phyloP scores from a whole-genome alignment of 202 grass and related monocot genomes.

The Zizania palustris region DNA sequence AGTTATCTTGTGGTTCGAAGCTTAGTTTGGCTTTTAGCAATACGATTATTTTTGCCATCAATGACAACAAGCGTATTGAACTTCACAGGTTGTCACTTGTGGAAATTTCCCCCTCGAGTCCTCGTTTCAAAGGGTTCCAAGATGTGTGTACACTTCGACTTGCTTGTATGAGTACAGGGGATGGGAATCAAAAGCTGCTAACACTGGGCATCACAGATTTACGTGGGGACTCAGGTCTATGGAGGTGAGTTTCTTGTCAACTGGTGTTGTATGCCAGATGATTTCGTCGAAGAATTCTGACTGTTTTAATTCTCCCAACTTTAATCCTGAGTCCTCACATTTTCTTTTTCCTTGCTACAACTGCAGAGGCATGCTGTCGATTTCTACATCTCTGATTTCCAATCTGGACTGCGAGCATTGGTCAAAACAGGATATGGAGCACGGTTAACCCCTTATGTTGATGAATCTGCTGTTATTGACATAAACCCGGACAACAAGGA shows the following conservation, averaged over 20 bases:
- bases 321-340: constrained; percentile 24
- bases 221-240: constrained; percentile 67
- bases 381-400: constrained; percentile 92
- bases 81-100: constrained; percentile 75
- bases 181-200: constrained; percentile 62
- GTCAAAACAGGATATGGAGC: constrained; percentile 66
- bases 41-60: neutral
- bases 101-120: constrained; percentile 77
- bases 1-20: constrained; percentile 6
- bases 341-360: constrained; percentile 36
- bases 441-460: constrained; percentile 59
- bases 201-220: constrained; percentile 49
- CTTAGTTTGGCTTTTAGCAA: constrained; percentile 12
- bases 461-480: constrained; percentile 66
- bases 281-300: constrained; percentile 25
- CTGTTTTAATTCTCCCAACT: neutral
- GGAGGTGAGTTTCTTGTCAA: constrained; percentile 56
- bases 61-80: neutral
- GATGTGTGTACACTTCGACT: constrained; percentile 81
- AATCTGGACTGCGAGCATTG: constrained; percentile 65
- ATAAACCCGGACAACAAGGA: constrained; percentile 73
- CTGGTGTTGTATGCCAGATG: constrained; percentile 1
- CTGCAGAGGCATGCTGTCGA: constrained; percentile 65
- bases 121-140: constrained; percentile 70
- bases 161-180: constrained; percentile 76